Evolutionary conservation across 2,329 filamentous ascomycete genomes (phyloP), one percentile per base, ranked within the genome.

Genomic region (Calonectria montana): DNA sequence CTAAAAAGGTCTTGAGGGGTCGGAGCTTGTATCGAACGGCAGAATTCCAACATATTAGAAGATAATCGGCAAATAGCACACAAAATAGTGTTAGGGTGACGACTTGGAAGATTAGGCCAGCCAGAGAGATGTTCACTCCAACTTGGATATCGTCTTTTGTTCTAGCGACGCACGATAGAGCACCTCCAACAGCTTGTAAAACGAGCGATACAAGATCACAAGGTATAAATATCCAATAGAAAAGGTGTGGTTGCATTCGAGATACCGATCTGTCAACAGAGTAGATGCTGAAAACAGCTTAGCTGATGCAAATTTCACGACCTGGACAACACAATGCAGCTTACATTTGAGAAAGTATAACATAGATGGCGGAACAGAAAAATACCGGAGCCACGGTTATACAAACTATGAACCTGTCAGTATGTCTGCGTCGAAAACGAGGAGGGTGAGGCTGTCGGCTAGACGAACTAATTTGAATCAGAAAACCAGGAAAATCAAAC

Each of bases 401-500:
- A 66, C 76, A 76, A 21, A 77, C 76, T 77, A 35, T 27, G 15
- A n/a, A 27, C n/a, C 16, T 8, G 39, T 65, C 25, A 50, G 23
- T 21, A 61, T 9, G 1, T 27, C 12, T 62, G 12, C 7, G 1
- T 3, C 21, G 55, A 9, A 21, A 23, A 10, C 8, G 8, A 25
- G 7, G 16, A 3, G 39, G 7, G 4, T 37, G 29, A 7, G 23
- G 4, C 10, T 21, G 23, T 4, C 8, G 59, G 59, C 53, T 4
- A n/a, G 18, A 41, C 39, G 16, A 89, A 85, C 86, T 82, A 72
- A 92, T 91, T 79, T 93, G 89, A 12, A 91, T 86, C 76, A 92
- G 85, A 77, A 93, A 93, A 1, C 86, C 89, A 8, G 77, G 75
- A 76, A 91, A 86, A 31, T 76, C 82, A 77, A 89, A 92, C 0